These are phyloP conservation scores for Calocybe gambosa DNA, from an alignment of 1,284 basidiomycete genomes.

Conservation along the genomic window DNA sequence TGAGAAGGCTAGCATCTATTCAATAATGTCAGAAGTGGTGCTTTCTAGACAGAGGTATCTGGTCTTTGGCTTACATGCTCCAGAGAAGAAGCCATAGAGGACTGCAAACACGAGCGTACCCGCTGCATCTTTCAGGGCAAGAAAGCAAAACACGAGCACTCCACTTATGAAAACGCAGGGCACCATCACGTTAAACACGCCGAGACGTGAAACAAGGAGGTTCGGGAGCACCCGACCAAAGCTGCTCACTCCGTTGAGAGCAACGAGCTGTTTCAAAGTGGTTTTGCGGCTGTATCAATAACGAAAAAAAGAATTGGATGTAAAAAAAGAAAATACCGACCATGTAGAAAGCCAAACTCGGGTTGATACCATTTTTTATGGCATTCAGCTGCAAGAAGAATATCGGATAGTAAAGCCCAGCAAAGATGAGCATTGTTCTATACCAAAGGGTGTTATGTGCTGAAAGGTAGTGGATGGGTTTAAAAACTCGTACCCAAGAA, in stretches of 20 bases:
- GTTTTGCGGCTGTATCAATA: background rate
- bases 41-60: background rate
- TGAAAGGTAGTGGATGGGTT: background rate
- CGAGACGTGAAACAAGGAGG: conserved; percentile 28
- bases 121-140: conserved; percentile 32
- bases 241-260: conserved; percentile 34
- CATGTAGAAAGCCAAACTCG: conserved; percentile 34
- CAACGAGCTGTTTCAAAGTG: conserved; percentile 5
- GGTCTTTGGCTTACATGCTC: conserved; percentile 28
- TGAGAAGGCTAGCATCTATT: conserved; percentile 28
- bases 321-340: conserved; percentile 19
- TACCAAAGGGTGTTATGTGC: background rate
- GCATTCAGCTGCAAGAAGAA: conserved; percentile 41
- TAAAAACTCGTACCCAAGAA: conserved; percentile 24
- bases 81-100: conserved; percentile 47
- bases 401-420: conserved; percentile 36
- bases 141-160: conserved; percentile 35
- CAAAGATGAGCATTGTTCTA: conserved; percentile 28
- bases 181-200: conserved; percentile 37
- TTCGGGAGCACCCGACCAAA: conserved; percentile 35
- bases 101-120: conserved; percentile 40
- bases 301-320: background rate
- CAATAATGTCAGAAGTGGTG: background rate
- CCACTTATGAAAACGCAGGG: conserved; percentile 25
- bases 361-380: conserved; percentile 31